Percentiles rank a stretch among this genome's conserved stretches.
Evolutionary conservation across 208 protist genomes (phyloP).

Genomic region (Tetramitus jugosus): DNA sequence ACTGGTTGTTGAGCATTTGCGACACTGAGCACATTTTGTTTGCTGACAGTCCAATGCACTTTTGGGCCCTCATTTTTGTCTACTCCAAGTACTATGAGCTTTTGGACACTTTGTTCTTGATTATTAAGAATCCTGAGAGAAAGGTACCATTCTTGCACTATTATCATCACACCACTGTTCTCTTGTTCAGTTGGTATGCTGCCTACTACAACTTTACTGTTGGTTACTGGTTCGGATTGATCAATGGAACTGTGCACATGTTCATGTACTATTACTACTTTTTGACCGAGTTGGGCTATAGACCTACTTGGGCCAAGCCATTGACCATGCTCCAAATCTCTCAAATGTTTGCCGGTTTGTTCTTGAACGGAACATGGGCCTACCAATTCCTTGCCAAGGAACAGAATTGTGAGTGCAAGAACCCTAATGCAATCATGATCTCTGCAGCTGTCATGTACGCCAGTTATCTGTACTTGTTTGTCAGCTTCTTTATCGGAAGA

Average conservation of each 20-base stretch:
- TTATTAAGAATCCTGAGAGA: constrained; percentile 7
- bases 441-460: background rate
- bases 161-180: constrained; percentile 15
- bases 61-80: background rate
- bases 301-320: background rate
- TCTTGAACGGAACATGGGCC: background rate
- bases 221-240: background rate
- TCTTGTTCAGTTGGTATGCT: constrained; percentile 13
- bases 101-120: background rate
- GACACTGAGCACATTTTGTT: background rate
- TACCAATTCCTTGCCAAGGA: background rate
- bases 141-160: constrained; percentile 16
- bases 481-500: background rate
- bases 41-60: background rate
- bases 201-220: background rate
- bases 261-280: constrained; percentile 18
- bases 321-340: constrained; percentile 15
- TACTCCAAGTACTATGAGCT: constrained; percentile 2
- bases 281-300: background rate
- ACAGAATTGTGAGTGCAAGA: background rate
- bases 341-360: constrained; percentile 15
- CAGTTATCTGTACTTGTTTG: constrained; percentile 20
- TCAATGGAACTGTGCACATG: background rate
- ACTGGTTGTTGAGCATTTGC: background rate
- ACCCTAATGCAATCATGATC: background rate